A percentile compares a stretch with the other conserved stretches of the same genome.
Evolutionary conservation across 257 asterid species (phyloP).

Genomic region (Nicotiana tomentosiformis): DNA sequence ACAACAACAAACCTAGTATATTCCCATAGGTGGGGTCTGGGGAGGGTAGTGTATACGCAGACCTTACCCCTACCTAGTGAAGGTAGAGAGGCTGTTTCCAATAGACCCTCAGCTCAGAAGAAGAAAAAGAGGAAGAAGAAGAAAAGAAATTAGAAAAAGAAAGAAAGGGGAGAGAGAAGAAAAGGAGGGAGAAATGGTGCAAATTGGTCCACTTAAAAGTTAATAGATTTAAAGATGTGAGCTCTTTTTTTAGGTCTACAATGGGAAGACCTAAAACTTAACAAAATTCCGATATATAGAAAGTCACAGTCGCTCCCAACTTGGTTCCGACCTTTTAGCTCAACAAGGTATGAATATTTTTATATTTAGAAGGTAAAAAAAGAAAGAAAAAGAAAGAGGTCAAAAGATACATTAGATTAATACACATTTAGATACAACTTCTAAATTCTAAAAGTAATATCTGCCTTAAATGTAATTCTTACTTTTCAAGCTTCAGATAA

Average conservation of each 20-base stretch:
- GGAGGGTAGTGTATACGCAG: too few relatives aligned
- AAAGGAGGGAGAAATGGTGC: neutral
- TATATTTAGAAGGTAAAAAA: neutral
- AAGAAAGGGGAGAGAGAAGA: too few relatives aligned
- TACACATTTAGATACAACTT: neutral
- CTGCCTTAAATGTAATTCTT: slow-evolving; percentile 21
- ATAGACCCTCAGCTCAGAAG: too few relatives aligned
- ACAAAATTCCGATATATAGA: neutral
- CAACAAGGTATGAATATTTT: neutral
- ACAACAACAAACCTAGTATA: too few relatives aligned
- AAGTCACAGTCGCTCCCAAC: neutral
- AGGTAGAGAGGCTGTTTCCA: too few relatives aligned
- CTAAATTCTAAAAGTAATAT: neutral
- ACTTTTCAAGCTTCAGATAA: slow-evolving; percentile 90
- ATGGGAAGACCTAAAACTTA: neutral
- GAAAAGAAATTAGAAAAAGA: too few relatives aligned
- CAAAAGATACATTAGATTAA: neutral
- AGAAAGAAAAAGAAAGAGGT: neutral
- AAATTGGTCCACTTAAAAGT: neutral
- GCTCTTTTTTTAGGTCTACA: neutral
- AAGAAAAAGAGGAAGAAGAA: too few relatives aligned
- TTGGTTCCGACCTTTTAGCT: too few relatives aligned
- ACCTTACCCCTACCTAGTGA: too few relatives aligned
- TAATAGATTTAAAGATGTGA: neutral
- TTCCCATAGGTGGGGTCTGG: too few relatives aligned